Base-by-base conservation (phyloP, 176 grass and related monocot genomes). In the Oryza punctata region DNA sequence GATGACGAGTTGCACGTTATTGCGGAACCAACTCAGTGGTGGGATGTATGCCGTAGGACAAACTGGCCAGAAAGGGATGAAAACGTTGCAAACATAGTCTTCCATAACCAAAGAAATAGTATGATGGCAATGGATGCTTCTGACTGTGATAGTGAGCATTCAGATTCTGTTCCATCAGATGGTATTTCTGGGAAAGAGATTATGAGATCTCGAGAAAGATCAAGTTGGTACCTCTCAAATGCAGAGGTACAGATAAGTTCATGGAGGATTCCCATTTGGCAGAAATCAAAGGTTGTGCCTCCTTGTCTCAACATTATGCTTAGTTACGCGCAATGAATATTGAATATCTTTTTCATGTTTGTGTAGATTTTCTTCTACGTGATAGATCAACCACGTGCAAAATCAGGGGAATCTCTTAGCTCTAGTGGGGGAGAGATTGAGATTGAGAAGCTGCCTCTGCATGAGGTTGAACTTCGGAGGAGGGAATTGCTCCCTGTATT, bases 1-100 rank as follows among this genome's bases (percentile, higher is more conserved):
- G 97, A 99, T 54, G 97, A 99, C 25, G 97, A 99, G 81, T 89
- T 94, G 86, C 91, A 87, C 82, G 89, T 99, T 87, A 92, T 75
- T 81, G 85, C 93, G 67, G 97, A 99, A 70, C 97, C 97, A 72
- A 83, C 96, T 90, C 97, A 99, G 85, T 99, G 97, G 97, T 99
- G 97, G 97, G 97, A 99, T 92, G 97, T 96, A 13, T 96, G 97
- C 45, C 90, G 97, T 64, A 94, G 97, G 75, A 93, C 91, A 82
- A 94, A 92, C 73, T 99, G 97, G 97, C 93, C 93, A 60, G 93
- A 96, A 88, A 92, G 93, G 37, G 91, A 94, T 60, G 91, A 99
- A 75, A 84, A 92, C 64, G 84, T 96, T 73, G 86, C 90, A 78
- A 83, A 87, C 27, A 67, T 96, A 91, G 84, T 76, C 38, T 75